Conservation (phyloP, 139 green algal species). For the Pleodorina starrii region DNA sequence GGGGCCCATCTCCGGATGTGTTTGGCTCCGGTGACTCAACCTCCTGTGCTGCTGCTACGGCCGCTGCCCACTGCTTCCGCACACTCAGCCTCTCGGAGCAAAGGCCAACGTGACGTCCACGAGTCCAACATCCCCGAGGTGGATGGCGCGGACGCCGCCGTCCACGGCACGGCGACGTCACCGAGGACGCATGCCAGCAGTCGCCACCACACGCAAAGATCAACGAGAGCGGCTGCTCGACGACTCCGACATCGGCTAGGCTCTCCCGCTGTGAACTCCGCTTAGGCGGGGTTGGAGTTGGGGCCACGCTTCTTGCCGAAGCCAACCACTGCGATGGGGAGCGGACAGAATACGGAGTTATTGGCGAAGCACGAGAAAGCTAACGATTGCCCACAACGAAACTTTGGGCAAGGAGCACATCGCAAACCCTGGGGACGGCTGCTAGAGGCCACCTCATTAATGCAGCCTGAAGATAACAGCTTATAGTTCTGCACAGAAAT, state of each 20-base stretch:
- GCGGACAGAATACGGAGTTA: background rate
- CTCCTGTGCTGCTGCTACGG: slow-evolving; percentile 19
- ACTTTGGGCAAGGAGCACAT: too few relatives aligned
- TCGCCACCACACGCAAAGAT: background rate
- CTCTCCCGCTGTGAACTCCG: background rate
- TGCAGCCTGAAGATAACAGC: too few relatives aligned
- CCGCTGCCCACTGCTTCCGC: background rate
- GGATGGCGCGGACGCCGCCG: too few relatives aligned
- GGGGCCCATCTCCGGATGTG: too few relatives aligned
- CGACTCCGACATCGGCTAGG: background rate
- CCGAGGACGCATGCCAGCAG: background rate
- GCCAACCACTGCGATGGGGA: slow-evolving; percentile 79
- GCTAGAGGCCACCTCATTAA: too few relatives aligned
- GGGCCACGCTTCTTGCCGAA: slow-evolving; percentile 92
- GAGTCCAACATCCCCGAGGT: too few relatives aligned
- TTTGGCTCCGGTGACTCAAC: background rate
- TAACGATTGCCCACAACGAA: too few relatives aligned
- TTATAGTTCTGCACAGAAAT: too few relatives aligned
- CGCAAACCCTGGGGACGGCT: too few relatives aligned
- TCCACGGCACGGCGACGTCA: background rate
- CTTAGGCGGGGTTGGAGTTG: slow-evolving; percentile 71
- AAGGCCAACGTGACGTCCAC: background rate
- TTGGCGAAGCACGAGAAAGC: too few relatives aligned
- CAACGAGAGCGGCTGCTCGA: background rate
- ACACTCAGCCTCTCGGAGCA: background rate